Evolutionary conservation across 805 yeast species (phyloP).

Genomic region (Nakazawaea populi): DNA sequence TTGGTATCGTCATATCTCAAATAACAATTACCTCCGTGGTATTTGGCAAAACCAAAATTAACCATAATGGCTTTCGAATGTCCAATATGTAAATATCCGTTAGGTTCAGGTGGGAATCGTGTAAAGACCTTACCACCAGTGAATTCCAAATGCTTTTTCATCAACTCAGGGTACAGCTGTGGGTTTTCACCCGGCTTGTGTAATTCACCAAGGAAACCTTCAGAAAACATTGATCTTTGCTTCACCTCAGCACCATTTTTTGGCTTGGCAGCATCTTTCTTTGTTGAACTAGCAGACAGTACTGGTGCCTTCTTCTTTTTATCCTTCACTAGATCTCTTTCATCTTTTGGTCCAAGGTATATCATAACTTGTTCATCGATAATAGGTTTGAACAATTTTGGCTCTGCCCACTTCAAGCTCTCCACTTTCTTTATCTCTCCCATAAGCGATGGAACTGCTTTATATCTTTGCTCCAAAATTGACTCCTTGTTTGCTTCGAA

Average conservation of each 20-base stretch:
- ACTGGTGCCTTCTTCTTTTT: constrained; percentile 53
- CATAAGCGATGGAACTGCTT: constrained; percentile 67
- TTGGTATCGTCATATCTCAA: constrained; percentile 96
- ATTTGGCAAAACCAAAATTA: constrained; percentile 94
- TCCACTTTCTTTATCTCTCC: constrained; percentile 72
- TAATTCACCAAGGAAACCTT: constrained; percentile 92
- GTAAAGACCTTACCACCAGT: constrained; percentile 84
- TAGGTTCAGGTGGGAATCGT: constrained; percentile 98
- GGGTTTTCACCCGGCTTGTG: constrained; percentile 96
- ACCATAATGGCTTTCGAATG: constrained; percentile 98
- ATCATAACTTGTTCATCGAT: constrained; percentile 73
- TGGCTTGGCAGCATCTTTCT: constrained; percentile 18
- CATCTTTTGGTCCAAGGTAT: constrained; percentile 91
- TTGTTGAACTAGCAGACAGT: constrained; percentile 12
- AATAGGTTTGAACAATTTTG: constrained; percentile 77
- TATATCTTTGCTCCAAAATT: constrained; percentile 70
- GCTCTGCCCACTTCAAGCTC: constrained; percentile 87
- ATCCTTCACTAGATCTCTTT: constrained; percentile 78
- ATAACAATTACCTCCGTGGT: constrained; percentile 80
- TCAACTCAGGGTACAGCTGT: constrained; percentile 80
- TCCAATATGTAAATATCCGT: constrained; percentile 95
- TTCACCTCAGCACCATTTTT: constrained; percentile 21
- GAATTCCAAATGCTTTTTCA: constrained; percentile 71
- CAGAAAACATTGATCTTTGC: constrained; percentile 77
- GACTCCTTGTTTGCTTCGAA: constrained; percentile 53